phyloP scores from a whole-genome alignment of 495 filamentous ascomycete genomes.

The Podospora fimiseda region DNA sequence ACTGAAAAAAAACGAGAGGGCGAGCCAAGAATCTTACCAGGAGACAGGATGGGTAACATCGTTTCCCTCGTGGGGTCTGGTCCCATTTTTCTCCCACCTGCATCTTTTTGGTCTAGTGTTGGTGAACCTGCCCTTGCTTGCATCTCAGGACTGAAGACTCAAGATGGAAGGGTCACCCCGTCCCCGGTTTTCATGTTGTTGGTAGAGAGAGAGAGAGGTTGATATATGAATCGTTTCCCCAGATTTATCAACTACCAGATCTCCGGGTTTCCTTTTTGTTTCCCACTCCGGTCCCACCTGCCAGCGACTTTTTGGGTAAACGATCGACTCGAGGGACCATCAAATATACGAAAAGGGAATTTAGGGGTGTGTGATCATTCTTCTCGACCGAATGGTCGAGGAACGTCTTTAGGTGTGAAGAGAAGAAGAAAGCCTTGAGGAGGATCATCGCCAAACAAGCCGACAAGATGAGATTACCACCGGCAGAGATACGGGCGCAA shows the following conservation, averaged over 20 bases:
- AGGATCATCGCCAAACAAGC: not conserved
- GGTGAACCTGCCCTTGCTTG: no score
- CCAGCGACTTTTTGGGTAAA: not conserved
- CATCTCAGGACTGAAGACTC: no score
- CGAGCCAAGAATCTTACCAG: not conserved
- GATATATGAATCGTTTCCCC: no score
- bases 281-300: not conserved
- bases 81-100: no score
- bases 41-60: not conserved
- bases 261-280: not conserved
- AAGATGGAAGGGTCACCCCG: no score
- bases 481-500: slow-evolving; percentile 32
- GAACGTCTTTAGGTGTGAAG: not conserved
- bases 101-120: no score
- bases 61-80: no score
- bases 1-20: not conserved
- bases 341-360: not conserved
- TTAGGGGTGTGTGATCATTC: not conserved
- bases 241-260: not conserved
- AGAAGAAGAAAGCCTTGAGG: not conserved
- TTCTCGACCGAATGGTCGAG: slow-evolving; percentile 4
- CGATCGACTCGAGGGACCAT: no score
- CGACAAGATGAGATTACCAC: slow-evolving; percentile 40
- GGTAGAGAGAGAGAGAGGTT: no score
- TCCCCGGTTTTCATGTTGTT: no score